A percentile compares a stretch with the other conserved stretches of the same genome.
Conservation (phyloP, 768 basidiomycete species). For the Mycena galopus region DNA sequence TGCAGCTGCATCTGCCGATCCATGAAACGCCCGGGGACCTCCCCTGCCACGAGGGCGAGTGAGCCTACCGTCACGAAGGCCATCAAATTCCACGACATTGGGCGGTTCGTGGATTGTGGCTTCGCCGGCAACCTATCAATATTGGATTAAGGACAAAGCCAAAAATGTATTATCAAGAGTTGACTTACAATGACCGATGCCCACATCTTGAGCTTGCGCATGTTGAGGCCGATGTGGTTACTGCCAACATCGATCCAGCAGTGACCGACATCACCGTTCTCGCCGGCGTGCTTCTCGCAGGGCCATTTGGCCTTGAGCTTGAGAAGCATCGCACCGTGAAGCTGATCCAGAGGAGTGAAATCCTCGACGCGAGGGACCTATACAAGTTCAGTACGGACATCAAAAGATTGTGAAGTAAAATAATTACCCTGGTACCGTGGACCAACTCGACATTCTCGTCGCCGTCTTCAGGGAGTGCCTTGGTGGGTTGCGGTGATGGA, state of each 20-base stretch:
- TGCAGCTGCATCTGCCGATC: neutral
- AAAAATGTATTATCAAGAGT: neutral
- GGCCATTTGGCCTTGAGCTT: conserved; percentile 34
- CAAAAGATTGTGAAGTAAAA: neutral
- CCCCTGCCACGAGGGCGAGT: conserved; percentile 12
- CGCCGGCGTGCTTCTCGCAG: conserved; percentile 33
- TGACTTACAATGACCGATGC: conserved; percentile 32
- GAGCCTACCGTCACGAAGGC: conserved; percentile 18
- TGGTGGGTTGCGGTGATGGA: neutral
- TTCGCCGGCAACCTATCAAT: conserved; percentile 11
- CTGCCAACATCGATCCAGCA: conserved; percentile 26
- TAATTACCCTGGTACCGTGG: conserved; percentile 32
- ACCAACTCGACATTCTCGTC: conserved; percentile 33
- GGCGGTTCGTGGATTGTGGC: conserved; percentile 28
- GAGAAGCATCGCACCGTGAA: conserved; percentile 26
- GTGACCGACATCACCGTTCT: conserved; percentile 37
- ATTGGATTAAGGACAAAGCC: neutral
- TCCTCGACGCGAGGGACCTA: conserved; percentile 35
- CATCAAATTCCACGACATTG: conserved; percentile 30
- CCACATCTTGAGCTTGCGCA: conserved; percentile 28
- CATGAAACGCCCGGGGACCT: conserved; percentile 14
- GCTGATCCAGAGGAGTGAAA: conserved; percentile 29
- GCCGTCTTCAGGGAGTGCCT: neutral
- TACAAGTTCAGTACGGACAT: neutral
- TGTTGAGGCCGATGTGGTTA: conserved; percentile 24